phyloP scores from a whole-genome alignment of 176 grass and related monocot species.

The Rhipidocladum racemiflorum region DNA sequence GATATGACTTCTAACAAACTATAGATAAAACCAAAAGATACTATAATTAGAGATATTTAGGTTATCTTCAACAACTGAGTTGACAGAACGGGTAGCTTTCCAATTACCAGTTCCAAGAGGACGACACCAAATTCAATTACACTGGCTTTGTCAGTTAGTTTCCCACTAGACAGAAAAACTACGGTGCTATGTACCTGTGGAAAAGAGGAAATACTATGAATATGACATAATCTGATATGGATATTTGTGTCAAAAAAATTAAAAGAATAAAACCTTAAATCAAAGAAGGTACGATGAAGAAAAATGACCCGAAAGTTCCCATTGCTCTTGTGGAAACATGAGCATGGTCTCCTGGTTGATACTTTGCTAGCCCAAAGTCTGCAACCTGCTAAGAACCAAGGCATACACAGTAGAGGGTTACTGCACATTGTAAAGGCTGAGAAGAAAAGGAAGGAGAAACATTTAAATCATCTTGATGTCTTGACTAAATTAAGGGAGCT shows the following conservation, averaged over 20 bases:
- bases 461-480: not conserved
- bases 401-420: not conserved
- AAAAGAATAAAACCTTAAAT: not conserved
- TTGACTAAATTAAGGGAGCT: not conserved
- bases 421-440: too few relatives aligned
- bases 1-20: too few relatives aligned
- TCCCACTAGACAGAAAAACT: too few relatives aligned
- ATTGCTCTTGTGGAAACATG: slow-evolving; percentile 63
- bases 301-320: slow-evolving; percentile 56
- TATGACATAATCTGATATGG: not conserved
- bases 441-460: too few relatives aligned
- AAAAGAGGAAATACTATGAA: not conserved
- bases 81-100: slow-evolving; percentile 47
- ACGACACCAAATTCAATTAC: slow-evolving; percentile 58
- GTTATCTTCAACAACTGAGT: too few relatives aligned
- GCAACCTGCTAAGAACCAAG: slow-evolving; percentile 42
- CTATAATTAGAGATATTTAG: too few relatives aligned
- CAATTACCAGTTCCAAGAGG: slow-evolving; percentile 52
- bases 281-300: not conserved
- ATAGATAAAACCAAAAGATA: too few relatives aligned
- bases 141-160: slow-evolving; percentile 51
- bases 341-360: slow-evolving; percentile 39
- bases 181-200: too few relatives aligned
- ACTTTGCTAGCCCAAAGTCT: slow-evolving; percentile 62
- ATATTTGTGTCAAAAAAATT: not conserved